Evolutionary conservation across 108 stramenopile species (phyloP), one percentile per base, ranked within the genome.

Genomic region (Skeletonema potamos): DNA sequence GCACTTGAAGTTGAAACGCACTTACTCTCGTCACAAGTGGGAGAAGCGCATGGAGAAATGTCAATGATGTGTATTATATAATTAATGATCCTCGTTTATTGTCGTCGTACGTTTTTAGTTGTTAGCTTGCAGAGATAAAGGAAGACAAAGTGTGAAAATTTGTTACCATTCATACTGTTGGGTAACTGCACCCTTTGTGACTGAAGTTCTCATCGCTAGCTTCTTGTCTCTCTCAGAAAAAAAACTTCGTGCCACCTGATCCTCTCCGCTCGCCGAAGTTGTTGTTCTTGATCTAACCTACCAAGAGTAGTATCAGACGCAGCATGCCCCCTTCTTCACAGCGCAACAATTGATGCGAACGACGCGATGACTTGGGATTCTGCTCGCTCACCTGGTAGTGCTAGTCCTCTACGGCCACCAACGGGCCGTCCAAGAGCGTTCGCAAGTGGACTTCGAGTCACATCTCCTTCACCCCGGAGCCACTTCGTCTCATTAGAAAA

Each of bases 1-100:
- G 30, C 30, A 56, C 30, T 41, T 61, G 58, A 75, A 75, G 51
- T 41, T 75, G 20, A 75, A 63, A 34, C 59, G 37, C 20, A 54
- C 66, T 17, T 75, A 75, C 27, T 54, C 39, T 62, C 66, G 36
- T 24, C 54, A 44, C 15, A 75, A 61, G 32, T 75, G 74, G 74
- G 54, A 55, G 61, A 74, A 20, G 11, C 48, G 48, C 48, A 51
- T 51, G 48, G 7, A 41, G 10, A 41, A 10, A 41, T 41, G 15
- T n/a, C 39, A 41, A 41, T 41, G n/a, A 15, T 10, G 1, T 41
- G 2, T 41, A 41, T 15, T 10, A 2, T 0, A 51, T 4, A 51
- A 22, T 51, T 51, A 51, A 32, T 32, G 30, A 32, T n/a, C n/a
- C n/a, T n/a, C n/a, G n/a, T n/a, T n/a, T n/a, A n/a, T n/a, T n/a